Evolutionary conservation across 305 asterid genomes (phyloP), one percentile per base, ranked within the genome.

Genomic region (Fraxinus paxiana): DNA sequence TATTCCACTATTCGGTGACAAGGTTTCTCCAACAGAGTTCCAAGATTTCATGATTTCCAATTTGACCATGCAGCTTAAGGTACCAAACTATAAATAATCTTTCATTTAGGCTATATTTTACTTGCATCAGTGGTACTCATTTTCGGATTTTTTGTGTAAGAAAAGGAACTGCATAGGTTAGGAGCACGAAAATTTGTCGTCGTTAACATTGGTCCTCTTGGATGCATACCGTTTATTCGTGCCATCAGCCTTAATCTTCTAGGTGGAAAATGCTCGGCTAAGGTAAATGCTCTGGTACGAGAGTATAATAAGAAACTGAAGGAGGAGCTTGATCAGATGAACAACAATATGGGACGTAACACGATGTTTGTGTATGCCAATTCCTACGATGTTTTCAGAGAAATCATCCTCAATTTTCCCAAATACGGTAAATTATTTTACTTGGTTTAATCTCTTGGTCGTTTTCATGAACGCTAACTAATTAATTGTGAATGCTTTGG

Each of bases 21-120:
- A 79, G 18, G 82, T 84, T 61, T 80, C 90, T 43, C 88, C 90
- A 31, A 13, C 84, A 31, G 70, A n/a, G 34, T 90, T 85, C 73
- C 90, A 87, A 77, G 88, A 90, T 33, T 84, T 77, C 63, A 77
- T 90, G 90, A 73, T 89, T 74, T 87, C 89, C 67, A 89, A 85
- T 71, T 77, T 89, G 10, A 87, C 88, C 46, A 15, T 70, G 59
- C 88, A 85, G 18, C 91, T 88, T 5, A 77, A 88, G 91, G 91
- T 88, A 84, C 56, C 28, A 18, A 7, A 35, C 22, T 28, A 54
- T 54, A 41, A 12, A 24, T 15, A 9, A 26, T 35, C 30, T 56
- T 56, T 56, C 30, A 20, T 56, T 56, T 18, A 6, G 69, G 69
- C 69, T 56, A 18, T 56, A 18, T 56, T 18, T 56, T 56, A 56